Evolutionary conservation across 495 filamentous ascomycete genomes (phyloP), one percentile per base, ranked within the genome.

Genomic region (Penicillium cosmopolitanum): DNA sequence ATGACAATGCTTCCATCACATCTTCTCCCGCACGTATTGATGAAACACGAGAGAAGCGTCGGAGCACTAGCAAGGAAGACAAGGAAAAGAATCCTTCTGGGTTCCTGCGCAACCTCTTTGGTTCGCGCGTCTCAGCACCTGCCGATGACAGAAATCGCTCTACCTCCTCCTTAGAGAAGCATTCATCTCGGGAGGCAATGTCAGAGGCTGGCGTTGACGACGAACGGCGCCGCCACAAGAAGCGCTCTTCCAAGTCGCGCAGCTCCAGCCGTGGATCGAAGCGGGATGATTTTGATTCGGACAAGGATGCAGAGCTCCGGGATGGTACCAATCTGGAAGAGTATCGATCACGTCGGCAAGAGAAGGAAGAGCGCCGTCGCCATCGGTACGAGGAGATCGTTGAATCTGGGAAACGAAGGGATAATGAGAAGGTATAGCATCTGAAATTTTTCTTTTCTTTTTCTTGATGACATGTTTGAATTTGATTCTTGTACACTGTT

Each of bases 401-500:
- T 58, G 77, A 74, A 18, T 72, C 66, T 28, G 72, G 72, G 56
- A 68, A 63, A 40, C 60, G 61, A 55, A 58, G 66, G 65, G 64
- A 66, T 47, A 71, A 65, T 67, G 73, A 73, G 70, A 80, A 80
- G 77, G 77, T 80, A 80, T 79, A 77, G 70, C 70, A 66, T 69
- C 58, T 75, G 69, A 71, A 54, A 61, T 71, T 67, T 69, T 69
- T 60, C 64, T 66, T 66, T 67, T 64, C 65, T 68, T 56, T 59
- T 63, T 57, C 59, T 25, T 52, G 43, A 47, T 56, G 50, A 59
- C 53, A 59, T 74, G 63, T 68, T 71, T 58, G 66, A 54, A 23
- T 52, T 44, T 33, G 21, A 43, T 62, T 57, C 34, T 52, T 70
- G 63, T 70, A 72, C 69, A 64, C 57, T 60, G 43, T 60, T 63